Percentiles rank a stretch among this genome's conserved stretches.
phyloP scores from a whole-genome alignment of 2,329 filamentous ascomycete species.

The Cercospora zeina region DNA sequence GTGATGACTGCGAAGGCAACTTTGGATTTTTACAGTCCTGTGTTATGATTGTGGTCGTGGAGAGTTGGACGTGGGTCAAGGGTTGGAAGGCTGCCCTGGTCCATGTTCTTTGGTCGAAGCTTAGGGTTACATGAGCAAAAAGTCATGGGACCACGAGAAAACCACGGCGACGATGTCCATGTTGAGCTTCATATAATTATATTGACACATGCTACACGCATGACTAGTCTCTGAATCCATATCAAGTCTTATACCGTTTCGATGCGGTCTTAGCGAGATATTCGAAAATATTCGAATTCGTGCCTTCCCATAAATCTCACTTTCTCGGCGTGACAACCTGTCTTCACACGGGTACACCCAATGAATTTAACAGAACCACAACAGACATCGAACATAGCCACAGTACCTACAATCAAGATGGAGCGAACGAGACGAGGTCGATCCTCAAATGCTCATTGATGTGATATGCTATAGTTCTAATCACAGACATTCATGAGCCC shows the following conservation, averaged over 20 bases:
- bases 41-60: not conserved
- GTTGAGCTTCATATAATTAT: not conserved
- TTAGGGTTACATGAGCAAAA: slow-evolving; percentile 4
- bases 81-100: too few species aligned
- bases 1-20: not conserved
- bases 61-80: too few species aligned
- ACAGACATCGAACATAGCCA: too few species aligned
- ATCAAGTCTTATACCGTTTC: not conserved
- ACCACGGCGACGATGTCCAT: not conserved
- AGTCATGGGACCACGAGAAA: not conserved
- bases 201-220: not conserved
- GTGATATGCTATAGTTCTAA: not conserved
- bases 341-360: not conserved
- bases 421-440: too few species aligned
- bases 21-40: not conserved
- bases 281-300: not conserved
- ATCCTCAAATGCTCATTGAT: not conserved
- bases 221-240: too few species aligned
- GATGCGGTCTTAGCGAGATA: not conserved
- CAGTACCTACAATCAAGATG: not conserved
- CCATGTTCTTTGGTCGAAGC: slow-evolving; percentile 1
- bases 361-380: not conserved
- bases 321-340: not conserved
- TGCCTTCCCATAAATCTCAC: not conserved
- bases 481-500: not conserved